These are phyloP conservation scores for Carnegiea gigantea DNA, from an alignment of 179 eudicot species.

Conservation along the genomic window DNA sequence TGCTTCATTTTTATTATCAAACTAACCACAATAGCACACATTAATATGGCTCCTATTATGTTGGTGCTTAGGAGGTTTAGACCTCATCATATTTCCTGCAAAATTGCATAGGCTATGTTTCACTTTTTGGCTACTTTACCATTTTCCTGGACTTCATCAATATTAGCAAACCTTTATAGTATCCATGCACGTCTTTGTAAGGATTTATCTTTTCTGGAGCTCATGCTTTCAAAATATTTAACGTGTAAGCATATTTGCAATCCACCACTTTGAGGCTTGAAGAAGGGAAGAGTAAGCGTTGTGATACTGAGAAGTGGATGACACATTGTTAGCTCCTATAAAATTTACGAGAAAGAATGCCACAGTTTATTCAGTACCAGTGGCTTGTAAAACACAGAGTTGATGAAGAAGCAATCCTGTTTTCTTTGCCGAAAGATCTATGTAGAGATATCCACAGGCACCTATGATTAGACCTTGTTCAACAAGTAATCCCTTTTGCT, in stretches of 20 bases:
- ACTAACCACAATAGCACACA: too few species aligned
- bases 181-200: background rate
- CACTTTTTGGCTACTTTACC: background rate
- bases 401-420: background rate
- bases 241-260: background rate
- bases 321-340: background rate
- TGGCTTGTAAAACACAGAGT: background rate
- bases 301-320: slow-evolving; percentile 6
- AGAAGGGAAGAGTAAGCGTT: slow-evolving; percentile 2
- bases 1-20: background rate
- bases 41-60: too few species aligned
- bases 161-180: background rate
- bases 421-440: background rate
- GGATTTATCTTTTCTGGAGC: background rate
- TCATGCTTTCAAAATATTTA: background rate
- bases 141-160: background rate
- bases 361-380: slow-evolving; percentile 1
- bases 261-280: background rate
- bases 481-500: background rate
- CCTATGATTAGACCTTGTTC: slow-evolving; percentile 2
- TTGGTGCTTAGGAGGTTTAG: too few species aligned
- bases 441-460: slow-evolving; percentile 5
- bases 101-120: background rate
- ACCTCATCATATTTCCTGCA: background rate
- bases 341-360: background rate